phyloP scores from a whole-genome alignment of 176 grass and related monocot genomes.

The Hordeum marinum region DNA sequence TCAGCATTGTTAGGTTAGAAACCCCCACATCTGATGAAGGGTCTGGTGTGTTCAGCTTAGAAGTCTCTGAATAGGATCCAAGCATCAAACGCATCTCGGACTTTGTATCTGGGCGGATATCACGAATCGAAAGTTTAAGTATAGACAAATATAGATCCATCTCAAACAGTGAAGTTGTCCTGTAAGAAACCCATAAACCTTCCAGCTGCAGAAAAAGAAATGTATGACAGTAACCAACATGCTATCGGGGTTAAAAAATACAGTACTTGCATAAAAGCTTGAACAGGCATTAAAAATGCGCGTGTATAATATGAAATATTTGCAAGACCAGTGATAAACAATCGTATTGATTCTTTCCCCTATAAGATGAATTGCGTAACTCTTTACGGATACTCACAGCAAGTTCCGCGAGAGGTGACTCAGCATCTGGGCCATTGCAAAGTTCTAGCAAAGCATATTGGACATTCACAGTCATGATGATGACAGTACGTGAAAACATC shows the following conservation, averaged over 20 bases:
- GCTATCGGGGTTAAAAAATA: constrained; percentile 2
- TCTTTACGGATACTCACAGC: constrained; percentile 52
- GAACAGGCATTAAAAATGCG: neutral
- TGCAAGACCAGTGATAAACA: neutral
- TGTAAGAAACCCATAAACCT: constrained; percentile 96
- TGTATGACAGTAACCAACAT: neutral
- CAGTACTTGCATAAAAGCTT: neutral
- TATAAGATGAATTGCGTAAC: neutral
- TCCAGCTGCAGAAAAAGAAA: constrained; percentile 58
- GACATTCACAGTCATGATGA: constrained; percentile 77
- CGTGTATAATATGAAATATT: constrained; percentile 1
- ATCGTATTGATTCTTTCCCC: neutral
- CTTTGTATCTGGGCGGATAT: constrained; percentile 91
- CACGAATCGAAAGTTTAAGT: constrained; percentile 72
- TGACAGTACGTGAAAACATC: constrained; percentile 61
- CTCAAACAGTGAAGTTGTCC: constrained; percentile 85
- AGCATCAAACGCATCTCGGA: constrained; percentile 95
- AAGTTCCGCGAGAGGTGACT: constrained; percentile 77
- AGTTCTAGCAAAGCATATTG: constrained; percentile 80
- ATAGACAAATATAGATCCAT: constrained; percentile 88
- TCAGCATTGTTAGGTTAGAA: constrained; percentile 94
- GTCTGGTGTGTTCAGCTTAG: constrained; percentile 32
- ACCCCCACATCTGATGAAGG: constrained; percentile 35
- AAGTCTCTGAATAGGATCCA: constrained; percentile 73
- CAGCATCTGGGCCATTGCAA: constrained; percentile 72